Conservation (phyloP, 2,329 filamentous ascomycete species). For the Penicillium vulpinum region DNA sequence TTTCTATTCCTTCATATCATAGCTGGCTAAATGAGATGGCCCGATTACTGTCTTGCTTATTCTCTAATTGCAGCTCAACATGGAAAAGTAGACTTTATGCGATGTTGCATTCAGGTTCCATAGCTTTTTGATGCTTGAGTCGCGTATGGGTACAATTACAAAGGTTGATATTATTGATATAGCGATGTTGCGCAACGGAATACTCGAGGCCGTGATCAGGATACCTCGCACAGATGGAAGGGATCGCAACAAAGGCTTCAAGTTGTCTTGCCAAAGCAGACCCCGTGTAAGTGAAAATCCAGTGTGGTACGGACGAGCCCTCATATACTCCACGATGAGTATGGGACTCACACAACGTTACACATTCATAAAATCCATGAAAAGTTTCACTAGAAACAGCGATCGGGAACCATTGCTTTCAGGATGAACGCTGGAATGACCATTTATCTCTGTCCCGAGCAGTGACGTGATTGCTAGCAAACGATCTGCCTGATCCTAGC, state of each 20-base stretch:
- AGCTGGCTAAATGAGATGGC: not conserved
- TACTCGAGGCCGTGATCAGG: not conserved
- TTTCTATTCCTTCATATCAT: not conserved
- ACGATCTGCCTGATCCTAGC: not conserved
- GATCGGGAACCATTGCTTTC: not conserved
- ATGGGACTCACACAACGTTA: too few species aligned
- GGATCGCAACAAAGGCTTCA: not conserved
- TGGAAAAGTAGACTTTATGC: not conserved
- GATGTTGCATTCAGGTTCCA: not conserved
- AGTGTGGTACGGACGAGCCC: not conserved
- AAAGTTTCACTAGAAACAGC: not conserved
- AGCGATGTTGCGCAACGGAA: not conserved
- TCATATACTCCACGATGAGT: too few species aligned
- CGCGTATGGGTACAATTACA: not conserved
- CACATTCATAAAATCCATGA: not conserved
- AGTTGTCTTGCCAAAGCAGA: not conserved
- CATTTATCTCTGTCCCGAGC: not conserved
- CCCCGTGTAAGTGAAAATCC: not conserved
- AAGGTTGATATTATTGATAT: not conserved
- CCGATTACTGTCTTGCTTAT: not conserved
- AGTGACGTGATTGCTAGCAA: not conserved
- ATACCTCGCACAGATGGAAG: slow-evolving; percentile 3
- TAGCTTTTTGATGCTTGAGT: not conserved
- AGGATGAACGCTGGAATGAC: not conserved
- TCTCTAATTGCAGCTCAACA: not conserved